Percentiles rank a stretch among this genome's conserved stretches.
These are phyloP conservation scores for Phytophthora pseudosyringae DNA, from an alignment of 352 stramenopile genomes.

Conservation along the genomic window DNA sequence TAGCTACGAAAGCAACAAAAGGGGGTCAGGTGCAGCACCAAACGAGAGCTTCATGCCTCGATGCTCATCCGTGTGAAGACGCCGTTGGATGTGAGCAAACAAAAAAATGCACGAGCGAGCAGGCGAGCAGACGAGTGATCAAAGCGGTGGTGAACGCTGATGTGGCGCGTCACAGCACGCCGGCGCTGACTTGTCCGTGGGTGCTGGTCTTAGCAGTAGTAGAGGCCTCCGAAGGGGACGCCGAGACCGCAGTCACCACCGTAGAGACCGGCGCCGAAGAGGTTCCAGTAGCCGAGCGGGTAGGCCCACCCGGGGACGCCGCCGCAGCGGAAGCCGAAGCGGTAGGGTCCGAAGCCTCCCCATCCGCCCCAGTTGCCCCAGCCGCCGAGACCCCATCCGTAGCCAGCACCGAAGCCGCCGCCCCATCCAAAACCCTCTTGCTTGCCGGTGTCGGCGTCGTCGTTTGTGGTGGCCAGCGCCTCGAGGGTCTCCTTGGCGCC, in stretches of 20 bases:
- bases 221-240: constrained; percentile 31
- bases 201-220: constrained; percentile 31
- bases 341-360: constrained; percentile 89
- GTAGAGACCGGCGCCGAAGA: constrained; percentile 31
- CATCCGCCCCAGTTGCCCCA: constrained; percentile 26
- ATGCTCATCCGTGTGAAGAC: too few relatives aligned
- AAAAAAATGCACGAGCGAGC: neutral
- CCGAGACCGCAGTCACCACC: constrained; percentile 29
- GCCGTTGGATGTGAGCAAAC: too few relatives aligned
- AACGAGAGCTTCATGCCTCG: too few relatives aligned
- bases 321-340: constrained; percentile 37
- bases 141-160: neutral
- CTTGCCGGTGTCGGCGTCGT: constrained; percentile 1
- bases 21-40: neutral
- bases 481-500: constrained; percentile 7
- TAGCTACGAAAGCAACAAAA: neutral
- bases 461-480: constrained; percentile 3
- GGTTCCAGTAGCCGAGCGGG: constrained; percentile 47
- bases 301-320: constrained; percentile 43
- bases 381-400: constrained; percentile 15
- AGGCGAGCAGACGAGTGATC: neutral
- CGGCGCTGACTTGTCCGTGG: neutral
- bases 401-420: neutral
- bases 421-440: constrained; percentile 10
- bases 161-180: neutral